Evolutionary conservation across 2,329 filamentous ascomycete species (phyloP), one percentile per base, ranked within the genome.

Genomic region (Volutella citrinella): DNA sequence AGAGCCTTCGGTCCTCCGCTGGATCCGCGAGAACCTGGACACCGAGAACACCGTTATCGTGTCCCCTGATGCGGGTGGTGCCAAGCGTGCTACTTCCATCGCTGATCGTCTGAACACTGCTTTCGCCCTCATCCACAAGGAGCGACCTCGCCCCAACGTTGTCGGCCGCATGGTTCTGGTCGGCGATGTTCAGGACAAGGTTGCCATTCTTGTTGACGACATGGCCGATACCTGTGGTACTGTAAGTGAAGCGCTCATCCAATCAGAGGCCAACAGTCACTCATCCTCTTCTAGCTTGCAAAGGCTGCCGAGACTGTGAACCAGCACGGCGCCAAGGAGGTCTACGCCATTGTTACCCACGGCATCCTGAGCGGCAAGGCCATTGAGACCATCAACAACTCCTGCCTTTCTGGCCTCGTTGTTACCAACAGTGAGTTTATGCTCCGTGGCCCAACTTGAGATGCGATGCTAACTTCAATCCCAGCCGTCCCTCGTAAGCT

Each of bases 171-270:
- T 95, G 88, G 87, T 69, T 1, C 82, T 98, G n/a, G 91, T 97
- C 31, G 93, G 93, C 48, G 89, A 94, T 48, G 93, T 97, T 28
- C 77, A 81, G 48, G 86, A 87, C 66, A 93, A 93, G 69, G 82
- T 91, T 19, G 91, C 91, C 40, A 96, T 98, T 56, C 81, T 98
- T 30, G 91, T 98, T 33, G 91, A 97, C 60, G 91, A 97, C 60
- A 96, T 97, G 88, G 90, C 90, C 19, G 91, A 97, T 59, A 96
- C 91, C 5, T 96, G 90, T 61, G 89, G 89, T 49, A 95, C 88
- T 23, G 61, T 65, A 55, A 34, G 57, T 29, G 26, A n/a, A n/a
- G n/a, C n/a, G n/a, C n/a, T n/a, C n/a, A n/a, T n/a, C n/a, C n/a
- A n/a, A n/a, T n/a, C n/a, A n/a, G n/a, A n/a, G n/a, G n/a, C n/a